Percentiles rank a stretch among this genome's conserved stretches.
Evolutionary conservation across 1,284 basidiomycete species (phyloP).

Genomic region (Austroboletus rostrupii): DNA sequence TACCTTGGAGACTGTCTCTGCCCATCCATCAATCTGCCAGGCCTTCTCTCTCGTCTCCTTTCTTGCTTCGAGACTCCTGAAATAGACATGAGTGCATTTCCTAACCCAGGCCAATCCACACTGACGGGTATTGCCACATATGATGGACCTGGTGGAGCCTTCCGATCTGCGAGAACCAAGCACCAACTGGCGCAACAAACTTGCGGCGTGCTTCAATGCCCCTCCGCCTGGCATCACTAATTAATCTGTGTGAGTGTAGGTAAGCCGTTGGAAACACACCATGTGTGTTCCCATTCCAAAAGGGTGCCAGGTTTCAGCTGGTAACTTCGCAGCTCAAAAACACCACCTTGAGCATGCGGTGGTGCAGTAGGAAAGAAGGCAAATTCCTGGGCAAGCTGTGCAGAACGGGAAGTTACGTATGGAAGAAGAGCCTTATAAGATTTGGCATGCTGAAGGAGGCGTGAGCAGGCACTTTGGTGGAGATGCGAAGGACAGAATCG

Average conservation of each 20-base stretch:
- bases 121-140: slow-evolving; percentile 91
- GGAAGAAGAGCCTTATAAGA: slow-evolving; percentile 70
- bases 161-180: slow-evolving; percentile 93
- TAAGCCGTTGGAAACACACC: slow-evolving; percentile 45
- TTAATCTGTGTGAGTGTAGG: slow-evolving; percentile 3
- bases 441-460: slow-evolving; percentile 48
- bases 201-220: slow-evolving; percentile 86
- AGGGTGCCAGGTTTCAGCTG: slow-evolving; percentile 80
- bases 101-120: slow-evolving; percentile 16
- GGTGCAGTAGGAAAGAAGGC: slow-evolving; percentile 89
- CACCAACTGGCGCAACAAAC: slow-evolving; percentile 83
- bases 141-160: slow-evolving; percentile 88
- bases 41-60: slow-evolving; percentile 83
- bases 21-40: slow-evolving; percentile 92
- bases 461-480: not conserved
- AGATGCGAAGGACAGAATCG: slow-evolving; percentile 4
- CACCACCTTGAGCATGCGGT: slow-evolving; percentile 78
- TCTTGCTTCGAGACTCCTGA: slow-evolving; percentile 72
- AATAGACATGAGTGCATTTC: slow-evolving; percentile 13
- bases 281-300: slow-evolving; percentile 90
- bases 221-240: slow-evolving; percentile 54
- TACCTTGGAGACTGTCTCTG: slow-evolving; percentile 89
- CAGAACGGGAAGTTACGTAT: slow-evolving; percentile 63
- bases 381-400: slow-evolving; percentile 88
- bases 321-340: slow-evolving; percentile 90